phyloP scores from a whole-genome alignment of 2,329 filamentous ascomycete genomes.

The Coniella lustricola region DNA sequence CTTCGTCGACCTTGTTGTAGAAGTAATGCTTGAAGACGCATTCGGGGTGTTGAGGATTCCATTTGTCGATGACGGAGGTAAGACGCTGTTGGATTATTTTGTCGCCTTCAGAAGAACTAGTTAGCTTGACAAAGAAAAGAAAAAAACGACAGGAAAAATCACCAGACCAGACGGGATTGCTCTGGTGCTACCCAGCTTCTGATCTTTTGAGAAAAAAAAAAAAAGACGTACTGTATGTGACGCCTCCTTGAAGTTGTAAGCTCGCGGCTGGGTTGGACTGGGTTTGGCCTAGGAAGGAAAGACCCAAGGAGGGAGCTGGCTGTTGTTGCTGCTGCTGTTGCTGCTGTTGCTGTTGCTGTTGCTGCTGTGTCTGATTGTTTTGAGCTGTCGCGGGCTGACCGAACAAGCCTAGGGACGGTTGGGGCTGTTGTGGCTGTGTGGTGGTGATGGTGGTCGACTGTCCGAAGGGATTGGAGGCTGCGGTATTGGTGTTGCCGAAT shows the following conservation, averaged over 20 bases:
- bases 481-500: constrained; percentile 17
- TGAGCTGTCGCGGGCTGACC: constrained; percentile 28
- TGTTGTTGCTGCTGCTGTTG: constrained; percentile 29
- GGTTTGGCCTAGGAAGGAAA: constrained; percentile 19
- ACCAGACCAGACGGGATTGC: too few species aligned
- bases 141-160: too few species aligned
- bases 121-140: neutral
- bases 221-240: constrained; percentile 28
- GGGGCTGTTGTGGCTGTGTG: constrained; percentile 24
- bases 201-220: neutral
- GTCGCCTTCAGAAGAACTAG: constrained; percentile 41
- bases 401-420: constrained; percentile 29
- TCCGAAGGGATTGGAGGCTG: constrained; percentile 19
- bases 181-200: too few species aligned
- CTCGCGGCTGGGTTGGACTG: constrained; percentile 29
- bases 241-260: constrained; percentile 45
- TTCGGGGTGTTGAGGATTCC: constrained; percentile 60
- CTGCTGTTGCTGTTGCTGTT: constrained; percentile 35
- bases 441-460: constrained; percentile 18
- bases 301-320: constrained; percentile 26
- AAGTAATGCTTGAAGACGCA: constrained; percentile 79
- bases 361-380: constrained; percentile 29
- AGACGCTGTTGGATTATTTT: constrained; percentile 73
- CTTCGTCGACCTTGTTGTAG: constrained; percentile 76
- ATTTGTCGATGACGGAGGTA: constrained; percentile 62